Evolutionary conservation across 495 filamentous ascomycete species (phyloP).

Genomic region (Physcia stellaris): DNA sequence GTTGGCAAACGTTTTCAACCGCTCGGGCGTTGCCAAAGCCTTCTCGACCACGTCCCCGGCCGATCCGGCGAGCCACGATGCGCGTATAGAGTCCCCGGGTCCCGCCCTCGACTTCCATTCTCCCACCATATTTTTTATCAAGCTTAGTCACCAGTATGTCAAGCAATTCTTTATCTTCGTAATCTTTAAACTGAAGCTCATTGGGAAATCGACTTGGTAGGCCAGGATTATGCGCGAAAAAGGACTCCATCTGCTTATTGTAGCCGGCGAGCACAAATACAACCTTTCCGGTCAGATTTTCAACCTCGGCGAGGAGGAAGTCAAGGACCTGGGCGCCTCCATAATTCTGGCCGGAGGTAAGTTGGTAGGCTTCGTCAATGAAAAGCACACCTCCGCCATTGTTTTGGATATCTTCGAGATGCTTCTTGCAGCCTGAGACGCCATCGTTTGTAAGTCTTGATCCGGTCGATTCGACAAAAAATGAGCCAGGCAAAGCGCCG

Average conservation of each 20-base stretch:
- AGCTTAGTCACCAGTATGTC: slow-evolving; percentile 37
- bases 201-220: slow-evolving; percentile 59
- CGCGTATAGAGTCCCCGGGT: slow-evolving; percentile 48
- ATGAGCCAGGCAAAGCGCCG: slow-evolving; percentile 36
- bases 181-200: slow-evolving; percentile 53
- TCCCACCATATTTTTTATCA: slow-evolving; percentile 29
- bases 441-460: slow-evolving; percentile 52
- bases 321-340: slow-evolving; percentile 54
- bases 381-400: slow-evolving; percentile 53
- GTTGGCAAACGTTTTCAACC: slow-evolving; percentile 44
- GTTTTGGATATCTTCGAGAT: slow-evolving; percentile 40
- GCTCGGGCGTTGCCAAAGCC: slow-evolving; percentile 65
- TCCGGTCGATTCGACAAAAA: slow-evolving; percentile 55
- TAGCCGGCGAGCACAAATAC: slow-evolving; percentile 72
- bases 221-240: slow-evolving; percentile 68
- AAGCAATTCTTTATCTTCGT: slow-evolving; percentile 50
- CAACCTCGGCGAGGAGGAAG: slow-evolving; percentile 60
- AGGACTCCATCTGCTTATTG: slow-evolving; percentile 62
- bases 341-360: slow-evolving; percentile 27
- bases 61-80: slow-evolving; percentile 48
- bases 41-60: slow-evolving; percentile 43
- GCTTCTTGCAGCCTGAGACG: slow-evolving; percentile 39
- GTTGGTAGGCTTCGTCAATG: slow-evolving; percentile 69
- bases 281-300: slow-evolving; percentile 60
- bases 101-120: slow-evolving; percentile 49